Evolutionary conservation across 192 early-diverging fungal species (phyloP).

Genomic region (Diversispora epigaea): DNA sequence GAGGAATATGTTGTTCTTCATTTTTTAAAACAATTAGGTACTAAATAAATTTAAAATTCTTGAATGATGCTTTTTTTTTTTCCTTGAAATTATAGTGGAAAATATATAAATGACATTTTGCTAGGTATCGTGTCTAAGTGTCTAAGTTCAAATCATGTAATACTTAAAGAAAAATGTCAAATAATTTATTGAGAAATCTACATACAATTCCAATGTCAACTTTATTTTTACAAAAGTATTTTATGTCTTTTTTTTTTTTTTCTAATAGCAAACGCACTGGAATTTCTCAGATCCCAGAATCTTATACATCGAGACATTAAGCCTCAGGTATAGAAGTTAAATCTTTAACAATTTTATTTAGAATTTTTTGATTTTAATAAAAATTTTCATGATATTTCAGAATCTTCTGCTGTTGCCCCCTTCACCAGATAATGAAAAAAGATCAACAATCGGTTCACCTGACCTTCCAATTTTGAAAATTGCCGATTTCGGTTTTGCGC

Average conservation of each 20-base stretch:
- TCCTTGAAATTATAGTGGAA: neutral
- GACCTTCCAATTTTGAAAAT: constrained; percentile 83
- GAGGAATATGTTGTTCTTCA: constrained; percentile 76
- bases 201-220: neutral
- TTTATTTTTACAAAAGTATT: neutral
- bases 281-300: constrained; percentile 80
- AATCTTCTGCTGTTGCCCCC: constrained; percentile 80
- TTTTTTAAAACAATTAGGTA: constrained; percentile 84
- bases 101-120: neutral
- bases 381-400: constrained; percentile 39
- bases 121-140: neutral
- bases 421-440: constrained; percentile 43
- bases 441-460: constrained; percentile 42
- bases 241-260: constrained; percentile 6
- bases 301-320: constrained; percentile 98
- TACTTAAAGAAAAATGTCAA: neutral
- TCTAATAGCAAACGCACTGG: constrained; percentile 72
- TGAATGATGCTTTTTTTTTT: neutral
- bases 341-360: neutral
- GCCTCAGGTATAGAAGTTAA: constrained; percentile 69
- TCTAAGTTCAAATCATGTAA: neutral
- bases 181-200: neutral
- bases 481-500: constrained; percentile 98
- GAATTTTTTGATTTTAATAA: constrained; percentile 4
- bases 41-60: constrained; percentile 6